Percentiles rank a stretch among this genome's conserved stretches.
Evolutionary conservation across 2,329 filamentous ascomycete species (phyloP).

Genomic region (Eutypa lata): DNA sequence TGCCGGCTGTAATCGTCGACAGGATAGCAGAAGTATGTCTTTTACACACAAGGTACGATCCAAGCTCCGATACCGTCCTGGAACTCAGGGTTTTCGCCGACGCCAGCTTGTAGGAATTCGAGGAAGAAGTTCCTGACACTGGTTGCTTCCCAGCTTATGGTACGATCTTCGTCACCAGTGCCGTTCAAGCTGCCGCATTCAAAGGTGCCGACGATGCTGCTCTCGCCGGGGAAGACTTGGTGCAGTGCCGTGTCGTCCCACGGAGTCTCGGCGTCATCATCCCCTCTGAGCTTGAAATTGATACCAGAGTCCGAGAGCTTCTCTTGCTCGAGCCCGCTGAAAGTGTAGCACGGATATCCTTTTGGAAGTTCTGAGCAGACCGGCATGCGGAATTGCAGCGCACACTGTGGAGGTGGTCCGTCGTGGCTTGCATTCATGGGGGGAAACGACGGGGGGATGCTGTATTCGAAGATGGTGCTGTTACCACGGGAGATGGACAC

Average conservation of each 20-base stretch:
- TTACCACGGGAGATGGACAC: constrained; percentile 18
- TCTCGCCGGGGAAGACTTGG: constrained; percentile 26
- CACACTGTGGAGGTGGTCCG: constrained; percentile 16
- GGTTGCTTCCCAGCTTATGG: constrained; percentile 24
- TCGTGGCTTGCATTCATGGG: constrained; percentile 1
- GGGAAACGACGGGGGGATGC: constrained; percentile 19
- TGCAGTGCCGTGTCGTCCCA: constrained; percentile 26
- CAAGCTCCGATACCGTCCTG: constrained; percentile 27
- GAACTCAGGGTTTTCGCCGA: constrained; percentile 23
- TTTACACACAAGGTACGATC: constrained; percentile 24
- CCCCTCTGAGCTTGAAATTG: constrained; percentile 18
- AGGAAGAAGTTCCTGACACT: constrained; percentile 26
- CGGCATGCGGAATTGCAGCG: constrained; percentile 31
- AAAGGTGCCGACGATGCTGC: constrained; percentile 24
- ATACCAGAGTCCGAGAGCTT: constrained; percentile 25
- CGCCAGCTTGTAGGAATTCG: constrained; percentile 27
- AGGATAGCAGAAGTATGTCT: not conserved
- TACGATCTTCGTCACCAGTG: constrained; percentile 8
- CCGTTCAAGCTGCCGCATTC: constrained; percentile 16
- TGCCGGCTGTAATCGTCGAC: not conserved
- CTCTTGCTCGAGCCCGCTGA: constrained; percentile 29
- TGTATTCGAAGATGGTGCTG: constrained; percentile 23
- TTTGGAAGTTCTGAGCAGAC: constrained; percentile 23
- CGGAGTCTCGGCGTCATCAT: constrained; percentile 10
- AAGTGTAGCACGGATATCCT: constrained; percentile 30